Percentiles rank a stretch among this genome's conserved stretches.
Conservation (phyloP, 345 rosid species). For the Acer yangbiense region DNA sequence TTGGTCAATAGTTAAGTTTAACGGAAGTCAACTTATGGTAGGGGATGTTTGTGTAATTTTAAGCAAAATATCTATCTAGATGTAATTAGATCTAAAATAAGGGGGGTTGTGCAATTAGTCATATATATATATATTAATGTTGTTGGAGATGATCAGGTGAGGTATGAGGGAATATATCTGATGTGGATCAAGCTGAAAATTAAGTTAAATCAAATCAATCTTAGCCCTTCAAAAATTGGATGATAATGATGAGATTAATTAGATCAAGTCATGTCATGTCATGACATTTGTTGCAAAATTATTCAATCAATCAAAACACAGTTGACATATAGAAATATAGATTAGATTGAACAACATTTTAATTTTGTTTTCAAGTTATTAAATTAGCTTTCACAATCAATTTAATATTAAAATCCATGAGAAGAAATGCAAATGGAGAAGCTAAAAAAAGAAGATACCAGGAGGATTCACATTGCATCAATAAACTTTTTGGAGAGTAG, state of each 20-base stretch:
- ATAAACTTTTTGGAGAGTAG: background rate
- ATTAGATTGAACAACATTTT: background rate
- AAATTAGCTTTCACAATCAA: background rate
- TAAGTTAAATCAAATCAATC: background rate
- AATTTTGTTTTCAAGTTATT: too few relatives aligned
- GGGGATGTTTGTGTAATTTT: too few relatives aligned
- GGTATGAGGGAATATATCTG: slow-evolving; percentile 11
- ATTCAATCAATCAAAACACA: background rate
- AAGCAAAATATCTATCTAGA: too few relatives aligned
- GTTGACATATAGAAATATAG: slow-evolving; percentile 17
- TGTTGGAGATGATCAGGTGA: slow-evolving; percentile 1
- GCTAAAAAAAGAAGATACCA: slow-evolving; percentile 6
- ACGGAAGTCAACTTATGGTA: too few relatives aligned
- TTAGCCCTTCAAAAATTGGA: background rate
- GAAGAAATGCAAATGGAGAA: background rate
- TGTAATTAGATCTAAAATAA: too few relatives aligned
- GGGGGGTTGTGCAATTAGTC: too few relatives aligned
- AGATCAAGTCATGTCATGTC: background rate
- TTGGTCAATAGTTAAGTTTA: too few relatives aligned
- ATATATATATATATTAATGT: background rate
- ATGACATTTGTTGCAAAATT: slow-evolving; percentile 14
- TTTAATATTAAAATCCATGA: background rate
- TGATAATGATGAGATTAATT: background rate
- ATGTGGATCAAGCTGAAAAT: slow-evolving; percentile 25
- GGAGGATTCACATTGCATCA: slow-evolving; percentile 3